Percentiles rank a stretch among this genome's conserved stretches.
Evolutionary conservation across 768 basidiomycete species (phyloP).

Genomic region (Russula brevipes): DNA sequence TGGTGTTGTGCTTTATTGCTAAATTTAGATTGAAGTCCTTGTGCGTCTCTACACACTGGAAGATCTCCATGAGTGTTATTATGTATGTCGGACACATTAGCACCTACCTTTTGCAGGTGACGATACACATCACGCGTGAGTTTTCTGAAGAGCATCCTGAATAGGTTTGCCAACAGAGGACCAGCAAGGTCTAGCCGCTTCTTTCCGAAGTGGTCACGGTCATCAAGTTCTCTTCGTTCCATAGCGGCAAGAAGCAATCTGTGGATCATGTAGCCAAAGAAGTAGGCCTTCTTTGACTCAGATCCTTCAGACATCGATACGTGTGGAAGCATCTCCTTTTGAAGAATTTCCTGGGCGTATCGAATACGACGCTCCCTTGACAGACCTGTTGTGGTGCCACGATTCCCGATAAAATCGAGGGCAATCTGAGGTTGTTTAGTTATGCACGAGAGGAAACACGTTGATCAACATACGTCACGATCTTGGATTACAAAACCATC

Average conservation of each 20-base stretch:
- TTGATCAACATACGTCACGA: conserved; percentile 59
- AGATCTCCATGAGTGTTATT: conserved; percentile 13
- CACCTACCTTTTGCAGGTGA: conserved; percentile 85
- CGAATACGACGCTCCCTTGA: conserved; percentile 89
- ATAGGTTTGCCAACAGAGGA: conserved; percentile 91
- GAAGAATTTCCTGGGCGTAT: conserved; percentile 95
- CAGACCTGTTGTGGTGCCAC: conserved; percentile 91
- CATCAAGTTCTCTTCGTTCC: conserved; percentile 92
- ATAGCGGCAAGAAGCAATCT: conserved; percentile 88
- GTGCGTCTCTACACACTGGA: conserved; percentile 90
- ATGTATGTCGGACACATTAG: background rate
- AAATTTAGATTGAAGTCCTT: conserved; percentile 89
- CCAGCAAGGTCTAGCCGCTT: conserved; percentile 96
- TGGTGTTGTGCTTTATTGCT: conserved; percentile 94
- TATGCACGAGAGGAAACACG: background rate
- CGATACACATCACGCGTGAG: conserved; percentile 96
- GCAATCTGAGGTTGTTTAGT: conserved; percentile 45
- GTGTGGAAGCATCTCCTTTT: conserved; percentile 98
- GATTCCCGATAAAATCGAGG: conserved; percentile 95
- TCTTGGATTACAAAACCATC: conserved; percentile 98
- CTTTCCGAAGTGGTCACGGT: conserved; percentile 99
- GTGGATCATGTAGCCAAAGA: conserved; percentile 99
- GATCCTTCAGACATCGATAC: conserved; percentile 94
- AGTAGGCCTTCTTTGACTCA: conserved; percentile 97
- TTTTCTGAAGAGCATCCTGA: conserved; percentile 96